Evolutionary conservation across 179 eudicot genomes (phyloP), one percentile per base, ranked within the genome.

Genomic region (Beta lomatogona): DNA sequence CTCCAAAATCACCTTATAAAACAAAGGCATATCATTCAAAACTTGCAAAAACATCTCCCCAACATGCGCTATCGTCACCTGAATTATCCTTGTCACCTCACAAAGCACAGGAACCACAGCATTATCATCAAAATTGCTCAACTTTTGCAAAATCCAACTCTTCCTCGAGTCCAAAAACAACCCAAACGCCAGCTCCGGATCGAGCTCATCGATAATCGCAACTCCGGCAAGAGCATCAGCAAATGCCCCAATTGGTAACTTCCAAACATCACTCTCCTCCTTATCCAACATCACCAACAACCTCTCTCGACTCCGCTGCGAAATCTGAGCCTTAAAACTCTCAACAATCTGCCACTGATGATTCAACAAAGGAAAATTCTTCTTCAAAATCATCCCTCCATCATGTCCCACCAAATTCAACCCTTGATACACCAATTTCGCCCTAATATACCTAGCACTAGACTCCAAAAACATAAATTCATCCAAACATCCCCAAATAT

Each of bases 271-370:
- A 73, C 73, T 80, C 73, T 83, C 88, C 5, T 71, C 86, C 84
- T 79, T 78, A 28, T 78, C 83, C 77, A 80, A 70, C 78, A 82
- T 52, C 74, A 77, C 92, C 77, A 92, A 46, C 86, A 96, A 83
- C 83, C 95, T 88, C 83, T 96, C 99, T 1, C 96, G 88, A 82
- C 99, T 91, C 73, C 93, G 84, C 91, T 92, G 97, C 48, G 98
- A 96, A 82, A 96, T 96, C 89, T 96, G 99, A 21, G 71, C 89
- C 86, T 86, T 91, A 79, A 96, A 96, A 81, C 99, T 94, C 89
- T 92, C 96, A 9, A 96, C 99, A 82, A 96, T 92, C 86, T 94
- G 99, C 97, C 98, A 96, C 44, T 96, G 99, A 79, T 96, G 98
- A 79, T 88, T 93, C 66, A 96, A 86, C 83, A 96, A 67, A 14